These are phyloP conservation scores for Tulasnella sp. DNA, from an alignment of 768 basidiomycete species.

Conservation along the genomic window DNA sequence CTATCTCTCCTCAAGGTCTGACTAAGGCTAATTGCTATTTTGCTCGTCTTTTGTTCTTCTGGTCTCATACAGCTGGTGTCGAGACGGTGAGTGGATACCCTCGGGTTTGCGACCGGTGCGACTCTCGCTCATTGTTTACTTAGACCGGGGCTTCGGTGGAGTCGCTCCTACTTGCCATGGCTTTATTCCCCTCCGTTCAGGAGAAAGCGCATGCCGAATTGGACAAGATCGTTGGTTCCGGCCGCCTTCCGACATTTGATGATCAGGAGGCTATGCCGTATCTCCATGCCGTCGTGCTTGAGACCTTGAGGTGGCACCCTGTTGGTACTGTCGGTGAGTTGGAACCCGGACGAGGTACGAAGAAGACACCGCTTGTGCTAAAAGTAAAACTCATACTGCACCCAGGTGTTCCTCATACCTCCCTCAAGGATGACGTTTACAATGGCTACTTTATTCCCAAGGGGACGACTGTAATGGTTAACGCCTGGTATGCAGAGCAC, in stretches of 20 bases:
- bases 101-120: no score
- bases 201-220: constrained; percentile 22
- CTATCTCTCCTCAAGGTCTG: neutral
- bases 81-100: neutral
- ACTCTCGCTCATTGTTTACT: neutral
- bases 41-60: neutral
- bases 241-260: constrained; percentile 16
- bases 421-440: no score
- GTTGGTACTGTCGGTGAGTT: neutral
- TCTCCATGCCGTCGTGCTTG: constrained; percentile 20
- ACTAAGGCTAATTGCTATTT: no score
- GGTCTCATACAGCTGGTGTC: neutral
- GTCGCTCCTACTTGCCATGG: constrained; percentile 14
- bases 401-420: no score
- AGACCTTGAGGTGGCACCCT: constrained; percentile 13
- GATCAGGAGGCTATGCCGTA: constrained; percentile 21
- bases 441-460: no score
- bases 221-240: constrained; percentile 22
- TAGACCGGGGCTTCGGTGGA: neutral
- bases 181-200: constrained; percentile 26
- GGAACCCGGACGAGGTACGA: neutral
- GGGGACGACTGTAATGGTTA: no score
- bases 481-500: no score
- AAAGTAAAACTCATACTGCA: no score
- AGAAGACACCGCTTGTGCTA: no score